phyloP scores from a whole-genome alignment of 129 eudicot species.

The Daucus carota region DNA sequence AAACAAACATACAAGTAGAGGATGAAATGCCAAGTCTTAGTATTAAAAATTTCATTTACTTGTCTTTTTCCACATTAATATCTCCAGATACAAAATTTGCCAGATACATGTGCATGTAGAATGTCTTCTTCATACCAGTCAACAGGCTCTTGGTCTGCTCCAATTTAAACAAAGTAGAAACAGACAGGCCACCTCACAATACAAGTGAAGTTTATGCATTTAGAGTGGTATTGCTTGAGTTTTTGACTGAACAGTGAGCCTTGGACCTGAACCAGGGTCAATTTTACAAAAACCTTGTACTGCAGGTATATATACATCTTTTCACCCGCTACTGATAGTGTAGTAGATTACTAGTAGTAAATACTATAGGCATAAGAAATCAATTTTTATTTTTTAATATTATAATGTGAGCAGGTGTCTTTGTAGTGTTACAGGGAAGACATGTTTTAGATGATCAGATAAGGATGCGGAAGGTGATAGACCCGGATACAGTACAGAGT shows the following conservation, averaged over 20 bases:
- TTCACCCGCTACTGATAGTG: not conserved
- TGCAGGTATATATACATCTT: conserved; percentile 45
- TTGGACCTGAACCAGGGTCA: conserved; percentile 90
- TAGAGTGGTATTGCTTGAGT: conserved; percentile 87
- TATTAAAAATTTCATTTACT: no score
- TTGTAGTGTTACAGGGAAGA: conserved; percentile 59
- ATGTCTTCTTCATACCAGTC: no score
- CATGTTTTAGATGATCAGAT: conserved; percentile 72
- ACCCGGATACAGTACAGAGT: conserved; percentile 66
- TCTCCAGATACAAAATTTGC: not conserved
- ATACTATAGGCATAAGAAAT: not conserved
- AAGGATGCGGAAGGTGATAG: conserved; percentile 67
- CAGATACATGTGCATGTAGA: not conserved
- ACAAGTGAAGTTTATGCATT: conserved; percentile 90
- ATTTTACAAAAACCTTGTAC: conserved; percentile 71
- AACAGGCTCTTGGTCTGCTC: not conserved
- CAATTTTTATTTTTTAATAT: not conserved
- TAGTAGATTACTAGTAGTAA: no score
- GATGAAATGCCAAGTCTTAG: not conserved
- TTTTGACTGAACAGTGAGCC: conserved; percentile 83
- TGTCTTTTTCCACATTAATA: not conserved
- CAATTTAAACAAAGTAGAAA: conserved; percentile 14
- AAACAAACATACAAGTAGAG: not conserved
- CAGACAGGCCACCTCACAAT: conserved; percentile 93
- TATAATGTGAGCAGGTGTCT: conserved; percentile 2